Conservation (phyloP, 257 asterid genomes). For the Solanum bulbocastanum region DNA sequence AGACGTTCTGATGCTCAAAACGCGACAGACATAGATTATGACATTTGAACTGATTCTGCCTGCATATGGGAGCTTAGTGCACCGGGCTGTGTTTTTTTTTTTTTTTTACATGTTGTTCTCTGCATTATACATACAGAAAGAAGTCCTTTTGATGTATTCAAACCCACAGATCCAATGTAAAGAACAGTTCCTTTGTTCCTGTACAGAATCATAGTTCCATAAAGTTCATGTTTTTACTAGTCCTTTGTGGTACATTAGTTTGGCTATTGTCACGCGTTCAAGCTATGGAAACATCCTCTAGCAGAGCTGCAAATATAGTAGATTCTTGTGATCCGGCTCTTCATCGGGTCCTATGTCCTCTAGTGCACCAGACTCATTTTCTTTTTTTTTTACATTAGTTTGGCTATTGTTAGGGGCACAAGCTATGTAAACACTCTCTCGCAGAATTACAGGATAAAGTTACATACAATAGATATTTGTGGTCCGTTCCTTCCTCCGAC, state of each 20-base stretch:
- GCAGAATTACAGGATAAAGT: no score
- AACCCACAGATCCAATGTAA: background rate
- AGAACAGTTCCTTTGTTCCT: background rate
- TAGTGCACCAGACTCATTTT: fast-evolving
- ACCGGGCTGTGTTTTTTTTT: no score
- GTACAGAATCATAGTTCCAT: background rate
- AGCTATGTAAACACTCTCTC: background rate
- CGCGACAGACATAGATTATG: slow-evolving; percentile 16
- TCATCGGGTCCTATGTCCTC: background rate
- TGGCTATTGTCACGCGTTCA: background rate
- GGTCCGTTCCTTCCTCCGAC: background rate
- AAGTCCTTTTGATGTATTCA: background rate
- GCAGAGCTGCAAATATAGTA: background rate
- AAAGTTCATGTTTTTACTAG: background rate
- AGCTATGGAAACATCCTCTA: background rate
- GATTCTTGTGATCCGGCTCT: background rate
- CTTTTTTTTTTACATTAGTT: background rate
- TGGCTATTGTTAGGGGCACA: background rate
- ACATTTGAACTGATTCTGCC: background rate
- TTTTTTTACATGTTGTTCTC: background rate
- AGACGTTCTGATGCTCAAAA: slow-evolving; percentile 10
- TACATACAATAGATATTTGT: background rate
- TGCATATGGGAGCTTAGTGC: background rate
- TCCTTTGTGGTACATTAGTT: background rate
- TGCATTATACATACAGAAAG: background rate